Evolutionary conservation across 1,284 basidiomycete genomes (phyloP).

Genomic region (Quambalaria eucalypti): DNA sequence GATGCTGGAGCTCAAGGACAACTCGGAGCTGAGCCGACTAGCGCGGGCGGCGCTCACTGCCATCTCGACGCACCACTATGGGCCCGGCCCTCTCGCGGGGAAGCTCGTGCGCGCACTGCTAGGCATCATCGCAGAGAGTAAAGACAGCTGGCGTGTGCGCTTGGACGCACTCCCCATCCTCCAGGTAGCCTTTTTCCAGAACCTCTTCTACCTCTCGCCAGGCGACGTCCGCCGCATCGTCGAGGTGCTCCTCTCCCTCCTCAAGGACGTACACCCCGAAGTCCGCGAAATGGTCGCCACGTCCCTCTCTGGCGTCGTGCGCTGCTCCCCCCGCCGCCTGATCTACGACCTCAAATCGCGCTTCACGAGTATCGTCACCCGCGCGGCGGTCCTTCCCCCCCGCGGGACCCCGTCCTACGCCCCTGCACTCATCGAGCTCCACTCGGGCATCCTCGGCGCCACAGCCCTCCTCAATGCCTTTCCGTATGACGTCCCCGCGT

Average conservation of each 20-base stretch:
- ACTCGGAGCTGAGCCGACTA: conserved; percentile 31
- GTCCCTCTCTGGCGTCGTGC: conserved; percentile 76
- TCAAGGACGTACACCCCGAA: conserved; percentile 38
- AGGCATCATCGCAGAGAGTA: conserved; percentile 20
- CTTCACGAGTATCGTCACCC: conserved; percentile 25
- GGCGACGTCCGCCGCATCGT: conserved; percentile 23
- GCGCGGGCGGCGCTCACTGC: conserved; percentile 34
- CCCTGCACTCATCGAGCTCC: conserved; percentile 64
- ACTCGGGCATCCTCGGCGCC: conserved; percentile 79
- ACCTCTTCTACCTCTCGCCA: conserved; percentile 35
- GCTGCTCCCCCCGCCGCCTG: conserved; percentile 82
- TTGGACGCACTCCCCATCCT: conserved; percentile 38
- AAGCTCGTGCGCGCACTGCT: conserved; percentile 28
- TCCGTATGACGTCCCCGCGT: conserved; percentile 74
- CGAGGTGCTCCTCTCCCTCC: conserved; percentile 30
- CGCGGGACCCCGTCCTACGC: conserved; percentile 60
- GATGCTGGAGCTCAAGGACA: conserved; percentile 43
- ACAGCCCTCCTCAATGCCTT: conserved; percentile 70
- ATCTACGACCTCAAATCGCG: conserved; percentile 59
- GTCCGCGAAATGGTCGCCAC: conserved; percentile 43
- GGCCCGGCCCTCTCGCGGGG: conserved; percentile 2
- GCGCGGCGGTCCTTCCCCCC: conserved; percentile 35
- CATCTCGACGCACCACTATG: conserved; percentile 33
- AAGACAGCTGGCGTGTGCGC: conserved; percentile 39
- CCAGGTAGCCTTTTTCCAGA: conserved; percentile 45